These are phyloP conservation scores for Parathielavia appendiculata DNA, from an alignment of 495 filamentous ascomycete genomes.

Conservation along the genomic window DNA sequence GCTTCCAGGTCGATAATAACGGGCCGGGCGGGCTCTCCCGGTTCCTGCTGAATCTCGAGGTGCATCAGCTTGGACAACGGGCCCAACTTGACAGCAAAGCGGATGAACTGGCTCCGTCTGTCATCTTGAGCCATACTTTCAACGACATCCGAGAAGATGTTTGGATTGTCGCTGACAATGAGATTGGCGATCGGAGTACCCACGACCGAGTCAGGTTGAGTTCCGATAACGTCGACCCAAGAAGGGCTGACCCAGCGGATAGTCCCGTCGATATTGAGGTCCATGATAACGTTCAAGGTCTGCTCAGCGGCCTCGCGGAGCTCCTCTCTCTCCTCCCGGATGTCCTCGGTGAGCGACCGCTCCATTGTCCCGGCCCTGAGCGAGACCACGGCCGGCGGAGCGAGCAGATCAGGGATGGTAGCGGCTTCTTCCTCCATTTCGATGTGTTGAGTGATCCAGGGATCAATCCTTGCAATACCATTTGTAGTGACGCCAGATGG, in stretches of 20 bases:
- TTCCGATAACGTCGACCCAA: slow-evolving; percentile 92
- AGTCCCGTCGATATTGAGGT: slow-evolving; percentile 79
- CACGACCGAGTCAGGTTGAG: slow-evolving; percentile 62
- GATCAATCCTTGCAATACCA: slow-evolving; percentile 18
- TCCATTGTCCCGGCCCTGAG: slow-evolving; percentile 50
- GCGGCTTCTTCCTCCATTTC: slow-evolving; percentile 41
- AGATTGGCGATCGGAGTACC: slow-evolving; percentile 76
- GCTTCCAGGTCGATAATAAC: slow-evolving; percentile 76
- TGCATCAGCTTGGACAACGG: slow-evolving; percentile 63
- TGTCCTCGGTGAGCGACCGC: slow-evolving; percentile 50
- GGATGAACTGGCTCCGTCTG: slow-evolving; percentile 83
- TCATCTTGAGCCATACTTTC: slow-evolving; percentile 91
- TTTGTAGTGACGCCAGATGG: slow-evolving; percentile 14
- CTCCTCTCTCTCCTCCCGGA: slow-evolving; percentile 75
- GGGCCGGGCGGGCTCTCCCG: slow-evolving; percentile 41
- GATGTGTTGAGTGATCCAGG: slow-evolving; percentile 19
- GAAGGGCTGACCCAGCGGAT: slow-evolving; percentile 95
- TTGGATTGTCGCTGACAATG: slow-evolving; percentile 65
- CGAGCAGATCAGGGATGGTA: slow-evolving; percentile 35
- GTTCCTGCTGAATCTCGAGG: slow-evolving; percentile 42
- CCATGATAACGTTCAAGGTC: slow-evolving; percentile 90
- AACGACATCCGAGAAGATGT: slow-evolving; percentile 72
- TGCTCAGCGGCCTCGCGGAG: slow-evolving; percentile 93
- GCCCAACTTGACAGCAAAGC: slow-evolving; percentile 74
- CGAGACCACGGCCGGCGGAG: slow-evolving; percentile 44